These are phyloP conservation scores for Coccomyxa subellipsoidea DNA, from an alignment of 163 green algal species.

Conservation along the genomic window DNA sequence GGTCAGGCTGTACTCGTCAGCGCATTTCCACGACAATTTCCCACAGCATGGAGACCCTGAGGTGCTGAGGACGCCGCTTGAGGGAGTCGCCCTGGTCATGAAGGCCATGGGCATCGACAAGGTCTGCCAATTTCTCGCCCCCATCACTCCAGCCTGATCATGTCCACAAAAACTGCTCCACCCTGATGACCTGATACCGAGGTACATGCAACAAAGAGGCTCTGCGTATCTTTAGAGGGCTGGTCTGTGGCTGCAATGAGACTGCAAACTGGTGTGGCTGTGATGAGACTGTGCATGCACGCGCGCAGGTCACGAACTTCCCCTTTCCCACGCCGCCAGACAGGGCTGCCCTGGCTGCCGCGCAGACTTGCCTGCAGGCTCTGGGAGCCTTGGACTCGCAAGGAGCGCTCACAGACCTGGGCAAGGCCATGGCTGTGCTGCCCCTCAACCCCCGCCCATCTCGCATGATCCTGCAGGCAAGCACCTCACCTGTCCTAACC, in stretches of 20 bases:
- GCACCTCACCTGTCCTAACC: neutral
- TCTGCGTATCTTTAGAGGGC: too few species aligned
- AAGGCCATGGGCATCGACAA: conserved; percentile 91
- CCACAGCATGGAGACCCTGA: conserved; percentile 73
- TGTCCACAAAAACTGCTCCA: too few species aligned
- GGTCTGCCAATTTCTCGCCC: conserved; percentile 31
- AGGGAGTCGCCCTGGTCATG: conserved; percentile 88
- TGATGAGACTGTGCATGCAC: neutral
- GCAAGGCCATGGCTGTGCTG: conserved; percentile 77
- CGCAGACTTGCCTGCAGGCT: conserved; percentile 61
- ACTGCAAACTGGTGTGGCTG: too few species aligned
- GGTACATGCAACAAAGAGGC: too few species aligned
- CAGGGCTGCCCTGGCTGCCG: conserved; percentile 44
- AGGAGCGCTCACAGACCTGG: conserved; percentile 65
- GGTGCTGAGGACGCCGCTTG: conserved; percentile 82
- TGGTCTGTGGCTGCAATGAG: too few species aligned
- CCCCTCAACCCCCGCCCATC: conserved; percentile 86
- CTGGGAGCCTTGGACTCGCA: conserved; percentile 61
- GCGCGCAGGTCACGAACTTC: conserved; percentile 70
- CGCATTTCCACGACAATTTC: conserved; percentile 89
- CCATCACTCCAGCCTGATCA: neutral
- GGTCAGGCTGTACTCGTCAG: conserved; percentile 77
- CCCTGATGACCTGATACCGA: too few species aligned
- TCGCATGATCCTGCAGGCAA: conserved; percentile 81
- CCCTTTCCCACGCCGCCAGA: conserved; percentile 89